These are phyloP conservation scores for Iberis pinnata DNA, from an alignment of 345 rosid species.

Conservation along the genomic window DNA sequence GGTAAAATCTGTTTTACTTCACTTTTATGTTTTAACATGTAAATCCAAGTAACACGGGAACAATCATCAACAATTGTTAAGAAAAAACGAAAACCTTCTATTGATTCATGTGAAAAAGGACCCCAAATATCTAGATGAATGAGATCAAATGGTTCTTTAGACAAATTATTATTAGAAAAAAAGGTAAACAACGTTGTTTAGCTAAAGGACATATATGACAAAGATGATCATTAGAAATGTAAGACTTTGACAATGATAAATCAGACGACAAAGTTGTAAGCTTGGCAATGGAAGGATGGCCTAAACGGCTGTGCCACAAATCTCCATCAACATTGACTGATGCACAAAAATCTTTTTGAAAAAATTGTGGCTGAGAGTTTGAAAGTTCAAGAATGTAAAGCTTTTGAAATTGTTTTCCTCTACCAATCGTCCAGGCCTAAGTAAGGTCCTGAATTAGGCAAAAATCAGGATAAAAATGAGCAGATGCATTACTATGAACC, in stretches of 20 bases:
- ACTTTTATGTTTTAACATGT: not conserved
- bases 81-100: not conserved
- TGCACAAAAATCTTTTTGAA: no score
- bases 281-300: not conserved
- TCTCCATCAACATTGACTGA: not conserved
- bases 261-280: not conserved
- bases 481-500: not conserved
- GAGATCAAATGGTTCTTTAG: not conserved
- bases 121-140: not conserved
- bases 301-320: not conserved
- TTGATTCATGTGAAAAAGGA: not conserved
- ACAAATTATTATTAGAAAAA: not conserved
- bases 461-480: no score
- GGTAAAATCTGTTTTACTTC: not conserved
- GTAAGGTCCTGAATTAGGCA: no score
- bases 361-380: no score
- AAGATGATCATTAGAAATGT: not conserved
- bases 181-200: not conserved
- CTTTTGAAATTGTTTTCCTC: not conserved
- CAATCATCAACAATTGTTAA: not conserved
- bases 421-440: not conserved
- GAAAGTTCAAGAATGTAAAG: not conserved
- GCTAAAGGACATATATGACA: not conserved
- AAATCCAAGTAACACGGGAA: not conserved
- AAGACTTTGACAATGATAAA: not conserved